phyloP scores from a whole-genome alignment of 2,329 filamentous ascomycete genomes.

The Colletotrichum lini region DNA sequence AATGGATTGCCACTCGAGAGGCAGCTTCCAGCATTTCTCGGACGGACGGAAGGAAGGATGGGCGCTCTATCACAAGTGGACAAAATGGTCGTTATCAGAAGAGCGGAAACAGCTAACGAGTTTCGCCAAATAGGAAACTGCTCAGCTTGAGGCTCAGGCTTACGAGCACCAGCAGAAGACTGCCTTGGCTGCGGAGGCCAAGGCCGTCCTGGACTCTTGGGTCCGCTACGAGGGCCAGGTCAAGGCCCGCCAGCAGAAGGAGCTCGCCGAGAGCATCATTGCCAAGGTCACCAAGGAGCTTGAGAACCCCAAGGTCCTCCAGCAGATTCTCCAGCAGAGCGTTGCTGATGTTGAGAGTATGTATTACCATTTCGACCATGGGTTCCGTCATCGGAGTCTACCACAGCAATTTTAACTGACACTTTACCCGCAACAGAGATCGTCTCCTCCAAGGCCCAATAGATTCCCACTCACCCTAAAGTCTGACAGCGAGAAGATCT shows the following conservation, averaged over 20 bases:
- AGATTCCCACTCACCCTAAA: slow-evolving; percentile 56
- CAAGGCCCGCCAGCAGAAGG: slow-evolving; percentile 98
- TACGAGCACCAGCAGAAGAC: slow-evolving; percentile 98
- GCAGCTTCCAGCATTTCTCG: background rate
- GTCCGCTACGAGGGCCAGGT: slow-evolving; percentile 98
- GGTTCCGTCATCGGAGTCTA: slow-evolving; percentile 4
- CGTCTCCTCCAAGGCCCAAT: slow-evolving; percentile 75
- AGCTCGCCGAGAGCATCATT: slow-evolving; percentile 93
- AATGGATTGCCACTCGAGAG: background rate
- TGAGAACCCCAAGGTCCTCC: slow-evolving; percentile 95
- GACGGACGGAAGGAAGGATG: slow-evolving; percentile 6
- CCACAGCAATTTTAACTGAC: slow-evolving; percentile 51
- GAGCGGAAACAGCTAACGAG: slow-evolving; percentile 17
- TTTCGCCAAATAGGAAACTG: slow-evolving; percentile 82
- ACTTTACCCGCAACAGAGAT: slow-evolving; percentile 62
- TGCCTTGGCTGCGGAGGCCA: slow-evolving; percentile 91
- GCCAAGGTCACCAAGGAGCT: slow-evolving; percentile 99
- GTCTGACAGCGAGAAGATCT: slow-evolving; percentile 50
- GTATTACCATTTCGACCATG: background rate
- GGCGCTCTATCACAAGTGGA: background rate
- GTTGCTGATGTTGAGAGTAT: slow-evolving; percentile 95
- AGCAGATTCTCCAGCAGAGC: slow-evolving; percentile 98
- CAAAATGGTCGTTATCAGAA: background rate
- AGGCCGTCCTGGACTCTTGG: slow-evolving; percentile 97
- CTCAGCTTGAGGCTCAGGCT: slow-evolving; percentile 93